Conservation (phyloP, 164 flowering plant genomes). For the Vitis cinerea region DNA sequence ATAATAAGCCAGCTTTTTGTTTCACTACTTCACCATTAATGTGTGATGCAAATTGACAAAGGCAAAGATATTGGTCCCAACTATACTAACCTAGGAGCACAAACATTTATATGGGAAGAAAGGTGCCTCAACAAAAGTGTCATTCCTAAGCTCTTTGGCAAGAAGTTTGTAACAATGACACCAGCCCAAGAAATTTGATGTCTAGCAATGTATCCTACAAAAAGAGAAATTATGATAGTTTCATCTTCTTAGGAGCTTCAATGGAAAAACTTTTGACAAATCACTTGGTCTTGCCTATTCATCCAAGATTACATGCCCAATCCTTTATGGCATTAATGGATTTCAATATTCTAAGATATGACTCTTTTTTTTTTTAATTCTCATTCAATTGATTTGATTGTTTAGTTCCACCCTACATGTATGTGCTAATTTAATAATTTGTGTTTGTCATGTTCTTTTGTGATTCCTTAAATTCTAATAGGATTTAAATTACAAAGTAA, state of each 20-base stretch:
- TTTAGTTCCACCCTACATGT: no score
- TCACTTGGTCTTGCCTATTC: no score
- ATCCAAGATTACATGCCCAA: background rate
- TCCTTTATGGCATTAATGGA: constrained; percentile 13
- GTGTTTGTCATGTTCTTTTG: no score
- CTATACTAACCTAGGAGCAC: constrained; percentile 72
- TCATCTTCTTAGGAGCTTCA: background rate
- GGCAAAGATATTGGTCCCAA: constrained; percentile 50
- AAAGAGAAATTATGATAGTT: background rate
- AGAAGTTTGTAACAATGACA: constrained; percentile 68
- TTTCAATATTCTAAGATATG: constrained; percentile 4
- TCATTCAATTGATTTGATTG: constrained; percentile 28
- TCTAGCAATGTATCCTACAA: constrained; percentile 17
- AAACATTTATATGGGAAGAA: constrained; percentile 65
- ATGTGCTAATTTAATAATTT: no score
- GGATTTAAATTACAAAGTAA: no score
- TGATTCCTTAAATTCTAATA: no score
- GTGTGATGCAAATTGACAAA: constrained; percentile 53
- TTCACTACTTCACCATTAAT: background rate
- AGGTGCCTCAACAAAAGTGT: constrained; percentile 40
- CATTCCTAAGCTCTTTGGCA: constrained; percentile 56
- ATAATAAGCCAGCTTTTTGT: no score
- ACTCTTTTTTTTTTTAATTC: background rate
- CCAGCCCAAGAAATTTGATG: constrained; percentile 71
- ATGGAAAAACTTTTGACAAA: constrained; percentile 2